phyloP scores from a whole-genome alignment of 1,284 basidiomycete genomes.

The Stygiomarasmius scandens region DNA sequence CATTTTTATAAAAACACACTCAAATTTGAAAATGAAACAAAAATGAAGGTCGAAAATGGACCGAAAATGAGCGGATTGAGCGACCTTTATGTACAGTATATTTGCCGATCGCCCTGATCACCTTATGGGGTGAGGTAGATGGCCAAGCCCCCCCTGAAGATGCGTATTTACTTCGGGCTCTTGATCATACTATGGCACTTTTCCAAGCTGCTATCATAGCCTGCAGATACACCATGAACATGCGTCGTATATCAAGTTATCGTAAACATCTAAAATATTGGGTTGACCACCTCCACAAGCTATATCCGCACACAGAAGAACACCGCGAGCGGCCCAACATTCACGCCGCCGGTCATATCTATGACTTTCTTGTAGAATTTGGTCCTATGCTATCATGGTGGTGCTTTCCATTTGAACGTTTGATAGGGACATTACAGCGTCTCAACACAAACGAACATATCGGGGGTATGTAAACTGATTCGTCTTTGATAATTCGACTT shows the following conservation, averaged over 20 bases:
- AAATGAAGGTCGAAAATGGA: no score
- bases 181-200: conserved; percentile 28
- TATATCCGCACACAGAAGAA: conserved; percentile 13
- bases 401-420: conserved; percentile 29
- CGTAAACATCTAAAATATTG: conserved; percentile 14
- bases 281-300: conserved; percentile 12
- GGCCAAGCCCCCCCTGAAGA: conserved; percentile 4
- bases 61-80: no score
- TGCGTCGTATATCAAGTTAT: conserved; percentile 6
- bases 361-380: conserved; percentile 22
- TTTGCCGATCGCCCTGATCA: conserved; percentile 34
- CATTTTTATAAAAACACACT: no score
- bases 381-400: conserved; percentile 29
- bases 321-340: conserved; percentile 15
- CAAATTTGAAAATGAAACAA: no score
- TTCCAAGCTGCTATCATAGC: conserved; percentile 17
- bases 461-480: conserved; percentile 5
- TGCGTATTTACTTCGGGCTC: conserved; percentile 8
- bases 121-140: conserved; percentile 26
- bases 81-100: conserved; percentile 31
- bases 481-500: no score
- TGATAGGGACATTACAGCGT: conserved; percentile 23
- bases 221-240: conserved; percentile 2
- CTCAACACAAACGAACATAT: conserved; percentile 18
- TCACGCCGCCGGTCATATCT: conserved; percentile 24